A percentile compares a stretch with the other conserved stretches of the same genome.
phyloP scores from a whole-genome alignment of 2,329 filamentous ascomycete genomes.

The Emmonsia crescens region DNA sequence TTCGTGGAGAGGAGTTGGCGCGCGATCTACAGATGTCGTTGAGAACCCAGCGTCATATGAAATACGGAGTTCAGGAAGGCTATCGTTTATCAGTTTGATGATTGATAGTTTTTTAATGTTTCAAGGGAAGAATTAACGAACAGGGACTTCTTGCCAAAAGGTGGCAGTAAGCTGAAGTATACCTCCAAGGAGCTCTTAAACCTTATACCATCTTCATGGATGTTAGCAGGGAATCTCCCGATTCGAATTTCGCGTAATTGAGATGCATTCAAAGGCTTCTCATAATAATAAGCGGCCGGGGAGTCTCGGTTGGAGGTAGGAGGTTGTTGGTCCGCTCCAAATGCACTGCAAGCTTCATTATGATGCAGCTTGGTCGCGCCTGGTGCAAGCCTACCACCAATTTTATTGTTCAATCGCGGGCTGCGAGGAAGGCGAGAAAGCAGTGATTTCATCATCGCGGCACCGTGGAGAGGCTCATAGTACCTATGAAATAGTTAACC shows the following conservation, averaged over 20 bases:
- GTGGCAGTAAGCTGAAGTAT: not conserved
- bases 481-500: too few species aligned
- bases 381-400: not conserved
- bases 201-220: not conserved
- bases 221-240: constrained; percentile 1
- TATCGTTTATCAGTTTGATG: not conserved
- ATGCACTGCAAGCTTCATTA: not conserved
- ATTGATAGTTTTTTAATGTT: not conserved
- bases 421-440: not conserved
- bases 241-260: constrained; percentile 1
- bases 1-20: not conserved
- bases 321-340: not conserved
- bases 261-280: not conserved
- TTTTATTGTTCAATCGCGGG: not conserved
- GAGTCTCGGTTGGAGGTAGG: not conserved
- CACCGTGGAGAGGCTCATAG: too few species aligned
- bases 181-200: not conserved
- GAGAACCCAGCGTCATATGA: not conserved
- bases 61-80: not conserved
- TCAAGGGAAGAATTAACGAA: not conserved
- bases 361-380: not conserved
- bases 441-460: too few species aligned
- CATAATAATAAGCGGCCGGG: not conserved
- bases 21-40: not conserved
- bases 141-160: not conserved